These are phyloP conservation scores for Basidiobolus heterosporus DNA, from an alignment of 371 early-diverging fungal genomes.

Conservation along the genomic window DNA sequence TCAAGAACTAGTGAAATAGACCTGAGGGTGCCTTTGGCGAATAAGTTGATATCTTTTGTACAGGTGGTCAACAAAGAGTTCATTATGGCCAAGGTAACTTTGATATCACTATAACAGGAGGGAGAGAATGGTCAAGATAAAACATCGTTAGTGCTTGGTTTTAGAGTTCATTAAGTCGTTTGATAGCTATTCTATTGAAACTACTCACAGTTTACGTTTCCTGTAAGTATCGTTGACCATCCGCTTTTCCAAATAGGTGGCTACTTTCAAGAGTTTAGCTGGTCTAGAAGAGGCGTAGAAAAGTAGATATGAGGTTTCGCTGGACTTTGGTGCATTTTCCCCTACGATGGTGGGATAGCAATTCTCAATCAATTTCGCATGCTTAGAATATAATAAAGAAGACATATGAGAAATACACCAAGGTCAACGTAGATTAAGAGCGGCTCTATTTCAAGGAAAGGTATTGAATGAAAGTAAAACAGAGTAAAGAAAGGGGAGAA, in stretches of 20 bases:
- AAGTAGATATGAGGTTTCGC: slow-evolving; percentile 71
- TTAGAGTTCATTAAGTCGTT: no score
- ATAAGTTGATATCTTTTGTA: slow-evolving; percentile 4
- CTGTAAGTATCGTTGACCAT: slow-evolving; percentile 48
- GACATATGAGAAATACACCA: slow-evolving; percentile 3
- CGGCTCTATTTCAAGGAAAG: no score
- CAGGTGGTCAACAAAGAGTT: slow-evolving; percentile 1
- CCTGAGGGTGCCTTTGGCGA: slow-evolving; percentile 1
- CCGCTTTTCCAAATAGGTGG: slow-evolving; percentile 62
- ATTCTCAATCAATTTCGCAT: slow-evolving; percentile 77
- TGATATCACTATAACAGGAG: slow-evolving; percentile 2
- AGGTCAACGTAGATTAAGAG: no score
- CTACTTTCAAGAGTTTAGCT: slow-evolving; percentile 82
- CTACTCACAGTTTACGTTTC: slow-evolving; percentile 34
- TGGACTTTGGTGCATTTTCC: slow-evolving; percentile 62
- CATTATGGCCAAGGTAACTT: slow-evolving; percentile 7
- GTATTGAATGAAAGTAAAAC: no score
- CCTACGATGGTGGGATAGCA: slow-evolving; percentile 77
- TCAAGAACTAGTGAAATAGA: slow-evolving; percentile 1
- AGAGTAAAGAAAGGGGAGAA: no score
- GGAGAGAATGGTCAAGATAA: slow-evolving; percentile 6
- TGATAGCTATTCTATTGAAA: background rate
- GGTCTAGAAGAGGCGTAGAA: slow-evolving; percentile 83
- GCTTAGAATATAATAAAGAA: slow-evolving; percentile 45
- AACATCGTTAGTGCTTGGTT: no score